Percentiles rank a stretch among this genome's conserved stretches.
Evolutionary conservation across 257 asterid species (phyloP).

Genomic region (Eucommia ulmoides): DNA sequence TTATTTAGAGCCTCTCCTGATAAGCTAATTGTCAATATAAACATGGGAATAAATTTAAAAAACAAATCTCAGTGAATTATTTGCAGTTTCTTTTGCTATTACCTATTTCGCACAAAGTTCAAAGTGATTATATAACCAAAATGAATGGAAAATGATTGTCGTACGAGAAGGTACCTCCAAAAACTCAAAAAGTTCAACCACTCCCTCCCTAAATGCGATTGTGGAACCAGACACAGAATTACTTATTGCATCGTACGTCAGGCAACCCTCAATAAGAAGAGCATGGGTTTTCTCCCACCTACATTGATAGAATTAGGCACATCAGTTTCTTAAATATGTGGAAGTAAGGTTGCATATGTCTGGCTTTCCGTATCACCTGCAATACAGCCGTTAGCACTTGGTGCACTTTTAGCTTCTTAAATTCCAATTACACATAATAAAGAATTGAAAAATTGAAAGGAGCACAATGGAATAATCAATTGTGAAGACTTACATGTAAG

Average conservation of each 20-base stretch:
- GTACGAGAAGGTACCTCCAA: constrained; percentile 49
- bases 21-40: no score
- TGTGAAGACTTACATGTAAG: no score
- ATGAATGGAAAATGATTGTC: constrained; percentile 1
- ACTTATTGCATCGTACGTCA: constrained; percentile 47
- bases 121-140: constrained; percentile 8
- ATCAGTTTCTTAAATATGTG: neutral
- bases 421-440: neutral
- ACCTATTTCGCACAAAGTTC: constrained; percentile 5
- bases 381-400: no score
- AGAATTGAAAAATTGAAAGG: neutral
- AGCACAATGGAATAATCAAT: no score
- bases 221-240: constrained; percentile 63
- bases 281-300: constrained; percentile 94
- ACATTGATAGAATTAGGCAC: constrained; percentile 16
- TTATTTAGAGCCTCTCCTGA: no score
- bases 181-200: constrained; percentile 70
- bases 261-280: constrained; percentile 89
- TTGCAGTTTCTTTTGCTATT: neutral
- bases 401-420: no score
- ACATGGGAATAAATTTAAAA: neutral
- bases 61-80: neutral
- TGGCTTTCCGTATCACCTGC: no score
- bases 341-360: no score
- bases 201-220: constrained; percentile 79